Conservation (phyloP, 2,329 filamentous ascomycete genomes). For the Blastomyces gilchristii region DNA sequence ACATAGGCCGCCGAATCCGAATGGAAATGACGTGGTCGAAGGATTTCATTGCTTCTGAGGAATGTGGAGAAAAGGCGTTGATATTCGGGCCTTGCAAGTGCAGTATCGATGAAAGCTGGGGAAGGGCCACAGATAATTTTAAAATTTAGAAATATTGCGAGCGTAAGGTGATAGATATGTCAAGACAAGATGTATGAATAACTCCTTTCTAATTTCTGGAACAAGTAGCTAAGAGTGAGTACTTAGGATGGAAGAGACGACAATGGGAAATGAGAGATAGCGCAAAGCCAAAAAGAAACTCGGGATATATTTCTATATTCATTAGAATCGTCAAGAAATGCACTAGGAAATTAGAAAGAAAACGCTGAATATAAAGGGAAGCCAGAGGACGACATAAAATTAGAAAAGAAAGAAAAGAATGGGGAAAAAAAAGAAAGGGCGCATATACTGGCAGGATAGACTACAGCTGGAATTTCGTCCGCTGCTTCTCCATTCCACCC, state of each 20-base stretch:
- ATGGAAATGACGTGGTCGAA: not conserved
- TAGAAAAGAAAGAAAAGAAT: not conserved
- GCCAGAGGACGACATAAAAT: not conserved
- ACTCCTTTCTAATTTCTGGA: not conserved
- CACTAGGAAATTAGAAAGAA: not conserved
- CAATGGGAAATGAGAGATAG: not conserved
- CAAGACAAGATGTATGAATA: not conserved
- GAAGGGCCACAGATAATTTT: not conserved
- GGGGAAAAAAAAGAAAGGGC: not conserved
- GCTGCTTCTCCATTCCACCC: conserved; percentile 82
- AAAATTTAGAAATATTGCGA: not conserved
- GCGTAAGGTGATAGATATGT: not conserved
- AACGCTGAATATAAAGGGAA: not conserved
- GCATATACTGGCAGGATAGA: not conserved
- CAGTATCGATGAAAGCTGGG: not conserved
- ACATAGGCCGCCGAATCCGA: not conserved
- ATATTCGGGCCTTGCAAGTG: not conserved
- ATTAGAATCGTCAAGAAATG: conserved; percentile 6
- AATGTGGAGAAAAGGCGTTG: not conserved
- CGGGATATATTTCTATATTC: conserved; percentile 5
- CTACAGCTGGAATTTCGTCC: conserved; percentile 85
- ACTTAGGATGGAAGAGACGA: not conserved
- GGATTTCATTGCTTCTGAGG: not conserved
- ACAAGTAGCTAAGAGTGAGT: not conserved
- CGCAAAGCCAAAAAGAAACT: conserved; percentile 1